Percentiles rank a stretch among this genome's conserved stretches.
phyloP scores from a whole-genome alignment of 192 early-diverging fungal genomes.

The Neocallimastix lanati region DNA sequence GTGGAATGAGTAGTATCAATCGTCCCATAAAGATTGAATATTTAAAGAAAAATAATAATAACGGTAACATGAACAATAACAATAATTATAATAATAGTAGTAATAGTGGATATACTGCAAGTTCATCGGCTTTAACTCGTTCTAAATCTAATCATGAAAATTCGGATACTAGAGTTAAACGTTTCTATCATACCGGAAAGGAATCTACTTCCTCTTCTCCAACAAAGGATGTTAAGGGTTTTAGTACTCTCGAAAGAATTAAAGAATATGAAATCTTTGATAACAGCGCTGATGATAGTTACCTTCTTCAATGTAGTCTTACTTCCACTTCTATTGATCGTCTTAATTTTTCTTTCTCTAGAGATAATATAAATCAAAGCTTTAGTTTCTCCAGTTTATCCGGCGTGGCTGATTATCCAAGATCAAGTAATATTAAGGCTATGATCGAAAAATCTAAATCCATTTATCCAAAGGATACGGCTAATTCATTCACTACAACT shows the following conservation, averaged over 20 bases:
- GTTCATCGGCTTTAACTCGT: neutral
- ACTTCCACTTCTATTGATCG: neutral
- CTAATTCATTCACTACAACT: neutral
- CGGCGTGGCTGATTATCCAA: neutral
- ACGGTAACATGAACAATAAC: no score
- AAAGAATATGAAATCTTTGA: neutral
- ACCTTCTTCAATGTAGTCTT: neutral
- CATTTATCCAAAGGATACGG: neutral
- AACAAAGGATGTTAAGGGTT: neutral
- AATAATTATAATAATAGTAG: no score
- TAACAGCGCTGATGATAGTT: neutral
- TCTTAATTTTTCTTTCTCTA: neutral
- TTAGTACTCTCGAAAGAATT: neutral
- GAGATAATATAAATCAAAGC: neutral
- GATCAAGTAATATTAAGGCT: neutral
- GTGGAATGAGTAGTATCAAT: neutral
- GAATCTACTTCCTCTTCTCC: neutral
- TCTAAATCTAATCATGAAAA: neutral
- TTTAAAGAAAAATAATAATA: neutral
- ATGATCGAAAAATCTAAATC: neutral
- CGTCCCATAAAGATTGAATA: neutral
- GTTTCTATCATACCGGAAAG: neutral
- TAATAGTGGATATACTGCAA: no score
- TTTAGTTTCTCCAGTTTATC: neutral
- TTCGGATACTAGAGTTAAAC: no score